Evolutionary conservation across 805 yeast genomes (phyloP), one percentile per base, ranked within the genome.

Genomic region (Candida palmyrensis): DNA sequence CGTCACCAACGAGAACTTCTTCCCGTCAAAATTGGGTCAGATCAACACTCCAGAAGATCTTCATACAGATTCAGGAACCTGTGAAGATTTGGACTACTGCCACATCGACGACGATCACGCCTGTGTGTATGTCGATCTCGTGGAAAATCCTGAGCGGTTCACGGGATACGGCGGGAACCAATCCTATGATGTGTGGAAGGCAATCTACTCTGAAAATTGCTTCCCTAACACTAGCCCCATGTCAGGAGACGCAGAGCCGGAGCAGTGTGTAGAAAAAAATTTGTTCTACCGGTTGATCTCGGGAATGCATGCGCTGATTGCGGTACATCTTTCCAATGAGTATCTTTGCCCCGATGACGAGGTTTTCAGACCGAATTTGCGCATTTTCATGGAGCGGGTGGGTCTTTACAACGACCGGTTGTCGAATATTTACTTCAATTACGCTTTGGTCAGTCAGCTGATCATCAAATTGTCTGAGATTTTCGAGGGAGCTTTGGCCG

Each of bases 101-200:
- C 84, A 79, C 51, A 59, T 79, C 24, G 85, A 78, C 47, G 70
- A 73, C 29, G 75, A 72, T 44, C 76, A 77, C 46, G 73, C 78
- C 39, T 79, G 88, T 35, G 96, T 87, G 1, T 81, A 82, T 47
- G 95, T 92, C 18, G 87, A 89, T 49, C 70, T 92, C 36, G 68
- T 81, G 14, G 85, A 83, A 35, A 94, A 94, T 51, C 96, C 96
- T 1, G 99, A 92, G 58, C 70, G 97, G 49, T 92, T 85, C 62
- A 94, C 98, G 0, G 98, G 98, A 0, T 92, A 92, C 51, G 83
- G 88, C 20, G 98, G 98, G 19, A 77, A 80, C 32, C 96, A 92
- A 49, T 86, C 96, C 15, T 77, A 81, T 44, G 87, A 82, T 52
- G 86, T 92, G 29, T 92, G 99, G 99, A 69, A 77, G 25, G 86